Evolutionary conservation across 257 asterid species (phyloP), one percentile per base, ranked within the genome.

Genomic region (Gentiana macrophylla): DNA sequence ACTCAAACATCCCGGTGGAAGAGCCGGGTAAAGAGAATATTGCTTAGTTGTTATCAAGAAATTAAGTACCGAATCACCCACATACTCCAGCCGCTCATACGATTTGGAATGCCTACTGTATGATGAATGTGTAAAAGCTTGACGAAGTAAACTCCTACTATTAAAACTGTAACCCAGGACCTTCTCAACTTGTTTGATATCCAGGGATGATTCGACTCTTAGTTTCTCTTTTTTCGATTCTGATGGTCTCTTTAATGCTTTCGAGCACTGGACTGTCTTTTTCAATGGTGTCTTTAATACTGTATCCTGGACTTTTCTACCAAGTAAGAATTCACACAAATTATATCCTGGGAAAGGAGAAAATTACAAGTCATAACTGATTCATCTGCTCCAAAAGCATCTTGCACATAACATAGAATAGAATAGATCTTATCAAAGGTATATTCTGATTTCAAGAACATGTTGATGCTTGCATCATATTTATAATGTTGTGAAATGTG

Each of bases 81-180:
- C 69, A 35, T 83, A 85, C 74, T 83, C 94, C 13, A 89, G 89
- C 53, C 94, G 75, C 69, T 85, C 97, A 57, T 83, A 85, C 0
- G 94, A 83, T 52, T 49, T 66, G 67, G 77, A 75, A 47, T 63
- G 68, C 70, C 55, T 66, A 36, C 52, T 67, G 63, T 70, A 84
- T 0, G 97, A 88, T 6, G 79, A 75, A 57, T 84, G 95, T 4
- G 84, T 88, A 66, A 88, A 82, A 45, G 97, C 95, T 78, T 82
- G 72, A 69, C 59, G 4, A 5, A 88, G 67, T 62, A 88, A 75
- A 47, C 65, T 70, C 13, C 50, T 80, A 69, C 85, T 65, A 4
- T 72, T 79, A 73, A 88, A 88, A 57, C 50, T 55, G 69, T 85
- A 85, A 35, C 88, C 91, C 51, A 88, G 70, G 66, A 77, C 75